Evolutionary conservation across 306 rosid species (phyloP), one percentile per base, ranked within the genome.

Genomic region (Citrullus colocynthis): DNA sequence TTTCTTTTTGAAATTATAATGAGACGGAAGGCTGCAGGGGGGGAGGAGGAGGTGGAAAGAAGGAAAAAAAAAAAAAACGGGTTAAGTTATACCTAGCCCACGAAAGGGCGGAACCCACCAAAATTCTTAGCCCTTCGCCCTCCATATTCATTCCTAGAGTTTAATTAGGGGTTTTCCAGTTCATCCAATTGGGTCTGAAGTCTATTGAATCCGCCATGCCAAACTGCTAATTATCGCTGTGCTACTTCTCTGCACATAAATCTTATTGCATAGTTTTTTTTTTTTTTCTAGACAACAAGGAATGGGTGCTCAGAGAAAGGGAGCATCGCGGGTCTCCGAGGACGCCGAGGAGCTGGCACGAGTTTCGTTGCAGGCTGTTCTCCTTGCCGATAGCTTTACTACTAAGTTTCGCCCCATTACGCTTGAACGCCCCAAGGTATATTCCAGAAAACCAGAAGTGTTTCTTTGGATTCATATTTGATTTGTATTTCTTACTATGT

Each of bases 391-490:
- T 83, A 93, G 97, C 64, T 96, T 96, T 34, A 63, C 92, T 64
- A 96, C 99, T 62, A 90, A 89, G 84, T 96, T 96, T 88, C 88
- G 93, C 62, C 99, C 99, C 71, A 96, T 93, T 84, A 96, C 99
- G 12, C 99, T 96, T 18, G 96, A 96, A 83, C 97, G 98, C 78
- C 98, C 99, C 77, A 95, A 95, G 81, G 97, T 95, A 78, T 9
- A 34, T 60, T 67, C 16, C 55, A n/a, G 30, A 28, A 52, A 51
- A 48, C 4, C 20, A 9, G 2, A 10, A 4, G 11, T 55, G 52
- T 41, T 58, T 34, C 15, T 10, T n/a, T 42, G 55, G 18, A 42
- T 7, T 9, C 42, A 13, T 28, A 16, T 20, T 6, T 42, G 42
- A 14, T 28, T 6, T 16, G 2, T 10, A 18, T 57, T 77, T 59